Percentiles rank a stretch among this genome's conserved stretches.
Conservation (phyloP, 2,329 filamentous ascomycete genomes). For the Orbilia blumenaviensis region DNA sequence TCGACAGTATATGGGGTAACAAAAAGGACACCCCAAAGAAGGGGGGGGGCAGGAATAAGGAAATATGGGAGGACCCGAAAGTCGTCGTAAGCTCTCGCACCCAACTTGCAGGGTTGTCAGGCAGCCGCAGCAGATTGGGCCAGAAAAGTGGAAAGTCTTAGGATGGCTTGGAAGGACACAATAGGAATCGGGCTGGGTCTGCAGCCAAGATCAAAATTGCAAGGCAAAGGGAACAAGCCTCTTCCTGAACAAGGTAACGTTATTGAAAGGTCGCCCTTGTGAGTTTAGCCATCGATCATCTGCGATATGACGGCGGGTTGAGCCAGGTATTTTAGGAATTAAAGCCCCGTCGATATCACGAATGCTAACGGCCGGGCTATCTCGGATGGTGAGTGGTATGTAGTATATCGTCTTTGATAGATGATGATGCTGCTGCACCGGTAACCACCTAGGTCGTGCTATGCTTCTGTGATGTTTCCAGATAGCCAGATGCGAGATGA, state of each 20-base stretch:
- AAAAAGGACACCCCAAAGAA: constrained; percentile 21
- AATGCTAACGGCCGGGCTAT: not conserved
- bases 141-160: constrained; percentile 40
- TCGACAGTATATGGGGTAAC: constrained; percentile 50
- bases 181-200: constrained; percentile 53
- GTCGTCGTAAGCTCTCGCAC: constrained; percentile 53
- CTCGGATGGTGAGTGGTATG: not conserved
- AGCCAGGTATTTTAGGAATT: constrained; percentile 32
- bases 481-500: too few relatives aligned
- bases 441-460: not conserved
- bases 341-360: constrained; percentile 15
- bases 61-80: constrained; percentile 53
- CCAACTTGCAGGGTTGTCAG: constrained; percentile 52
- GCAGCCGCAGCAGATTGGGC: constrained; percentile 53
- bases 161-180: constrained; percentile 41
- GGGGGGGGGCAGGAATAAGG: constrained; percentile 50
- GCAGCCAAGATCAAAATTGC: constrained; percentile 52
- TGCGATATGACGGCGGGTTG: constrained; percentile 22
- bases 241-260: constrained; percentile 46
- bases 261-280: constrained; percentile 24
- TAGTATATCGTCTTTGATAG: too few relatives aligned
- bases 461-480: constrained; percentile 3
- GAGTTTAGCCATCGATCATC: constrained; percentile 18
- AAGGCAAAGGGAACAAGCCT: constrained; percentile 51
- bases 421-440: too few relatives aligned